These are phyloP conservation scores for Fusarium sp. DNA, from an alignment of 2,329 filamentous ascomycete species.

Conservation along the genomic window DNA sequence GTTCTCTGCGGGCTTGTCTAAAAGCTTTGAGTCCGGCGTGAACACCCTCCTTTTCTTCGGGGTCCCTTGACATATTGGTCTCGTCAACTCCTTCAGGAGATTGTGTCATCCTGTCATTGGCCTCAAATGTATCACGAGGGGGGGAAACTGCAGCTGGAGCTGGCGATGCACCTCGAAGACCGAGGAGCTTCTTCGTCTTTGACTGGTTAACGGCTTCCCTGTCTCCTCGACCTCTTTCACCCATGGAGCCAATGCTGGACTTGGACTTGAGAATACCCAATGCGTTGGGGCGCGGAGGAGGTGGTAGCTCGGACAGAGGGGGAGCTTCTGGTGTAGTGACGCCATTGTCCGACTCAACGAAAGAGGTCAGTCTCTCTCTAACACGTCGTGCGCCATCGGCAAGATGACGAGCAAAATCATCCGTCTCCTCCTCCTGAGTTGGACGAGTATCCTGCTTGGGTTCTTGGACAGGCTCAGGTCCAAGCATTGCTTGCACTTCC, in stretches of 20 bases:
- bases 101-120: slow-evolving; percentile 27
- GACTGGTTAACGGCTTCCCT: slow-evolving; percentile 56
- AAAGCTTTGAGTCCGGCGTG: slow-evolving; percentile 68
- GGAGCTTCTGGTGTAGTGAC: slow-evolving; percentile 43
- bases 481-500: slow-evolving; percentile 26
- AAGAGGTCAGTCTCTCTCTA: slow-evolving; percentile 78
- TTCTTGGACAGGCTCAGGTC: slow-evolving; percentile 18
- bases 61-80: slow-evolving; percentile 41
- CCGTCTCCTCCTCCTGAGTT: slow-evolving; percentile 63
- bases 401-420: slow-evolving; percentile 80
- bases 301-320: slow-evolving; percentile 56
- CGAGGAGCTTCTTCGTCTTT: slow-evolving; percentile 73
- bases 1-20: slow-evolving; percentile 67
- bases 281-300: slow-evolving; percentile 63
- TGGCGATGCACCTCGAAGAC: slow-evolving; percentile 62
- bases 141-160: slow-evolving; percentile 58
- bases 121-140: slow-evolving; percentile 50
- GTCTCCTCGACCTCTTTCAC: slow-evolving; percentile 60
- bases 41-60: slow-evolving; percentile 54
- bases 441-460: slow-evolving; percentile 54
- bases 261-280: slow-evolving; percentile 74
- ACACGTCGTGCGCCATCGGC: slow-evolving; percentile 77
- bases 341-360: slow-evolving; percentile 71
- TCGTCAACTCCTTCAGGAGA: slow-evolving; percentile 35
- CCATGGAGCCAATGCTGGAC: slow-evolving; percentile 75